phyloP scores from a whole-genome alignment of 768 basidiomycete genomes.

The Mycena indigotica region DNA sequence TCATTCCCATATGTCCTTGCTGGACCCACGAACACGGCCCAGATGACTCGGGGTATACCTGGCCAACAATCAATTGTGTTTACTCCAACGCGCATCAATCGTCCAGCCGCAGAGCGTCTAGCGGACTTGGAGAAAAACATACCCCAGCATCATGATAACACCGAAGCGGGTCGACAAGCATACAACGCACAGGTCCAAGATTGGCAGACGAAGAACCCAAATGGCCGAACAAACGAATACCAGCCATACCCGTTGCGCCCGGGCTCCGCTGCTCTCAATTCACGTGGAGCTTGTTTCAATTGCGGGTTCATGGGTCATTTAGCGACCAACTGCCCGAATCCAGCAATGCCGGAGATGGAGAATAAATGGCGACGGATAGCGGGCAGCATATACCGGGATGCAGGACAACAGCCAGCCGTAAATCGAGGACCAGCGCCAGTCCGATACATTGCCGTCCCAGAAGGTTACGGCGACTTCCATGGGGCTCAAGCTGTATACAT shows the following conservation, averaged over 20 bases:
- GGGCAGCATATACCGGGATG: conserved; percentile 3
- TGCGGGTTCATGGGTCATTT: conserved; percentile 25
- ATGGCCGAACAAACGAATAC: conserved; percentile 4
- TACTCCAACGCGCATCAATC: no score
- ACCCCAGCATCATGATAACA: background rate
- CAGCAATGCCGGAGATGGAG: conserved; percentile 17
- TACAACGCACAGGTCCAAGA: background rate
- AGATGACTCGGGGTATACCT: no score
- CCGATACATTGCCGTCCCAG: background rate
- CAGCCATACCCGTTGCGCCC: conserved; percentile 27
- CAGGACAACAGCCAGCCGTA: background rate
- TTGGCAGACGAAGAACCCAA: background rate
- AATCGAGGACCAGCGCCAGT: background rate
- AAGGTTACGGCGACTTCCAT: no score
- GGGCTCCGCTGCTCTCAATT: conserved; percentile 20
- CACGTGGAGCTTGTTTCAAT: conserved; percentile 23
- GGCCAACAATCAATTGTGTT: no score
- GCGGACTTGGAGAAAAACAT: background rate
- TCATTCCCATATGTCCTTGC: no score
- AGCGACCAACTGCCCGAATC: conserved; percentile 3
- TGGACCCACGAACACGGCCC: no score
- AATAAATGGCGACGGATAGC: conserved; percentile 24
- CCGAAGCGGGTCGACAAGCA: no score
- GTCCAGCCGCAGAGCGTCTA: background rate
- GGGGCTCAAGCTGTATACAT: no score